Evolutionary conservation across 2,329 filamentous ascomycete species (phyloP).

Genomic region (Fonsecaea pedrosoi): DNA sequence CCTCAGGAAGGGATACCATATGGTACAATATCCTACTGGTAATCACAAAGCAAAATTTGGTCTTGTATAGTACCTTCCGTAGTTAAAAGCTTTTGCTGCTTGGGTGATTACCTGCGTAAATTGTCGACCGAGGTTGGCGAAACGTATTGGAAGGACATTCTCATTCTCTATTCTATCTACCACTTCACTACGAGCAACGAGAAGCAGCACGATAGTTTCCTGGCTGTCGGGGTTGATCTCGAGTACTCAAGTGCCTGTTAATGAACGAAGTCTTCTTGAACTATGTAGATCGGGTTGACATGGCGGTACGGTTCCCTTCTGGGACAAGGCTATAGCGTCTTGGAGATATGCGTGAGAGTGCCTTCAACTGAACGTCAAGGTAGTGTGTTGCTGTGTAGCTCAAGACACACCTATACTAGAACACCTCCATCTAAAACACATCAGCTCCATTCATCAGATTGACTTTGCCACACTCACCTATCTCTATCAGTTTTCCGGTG

Average conservation of each 20-base stretch:
- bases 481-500: conserved; percentile 35
- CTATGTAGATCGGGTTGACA: not conserved
- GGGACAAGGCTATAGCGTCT: not conserved
- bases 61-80: too few relatives aligned
- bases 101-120: too few relatives aligned
- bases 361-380: not conserved
- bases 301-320: not conserved
- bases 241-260: not conserved
- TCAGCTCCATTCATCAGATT: not conserved
- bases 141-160: not conserved
- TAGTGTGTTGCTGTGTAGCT: not conserved
- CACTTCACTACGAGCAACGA: not conserved
- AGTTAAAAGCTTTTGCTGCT: too few relatives aligned
- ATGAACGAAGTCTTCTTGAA: not conserved
- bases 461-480: conserved; percentile 26
- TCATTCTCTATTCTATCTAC: not conserved
- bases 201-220: not conserved
- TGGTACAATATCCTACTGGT: too few relatives aligned
- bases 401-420: not conserved
- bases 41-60: too few relatives aligned
- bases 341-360: not conserved
- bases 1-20: too few relatives aligned
- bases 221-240: not conserved
- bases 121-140: too few relatives aligned
- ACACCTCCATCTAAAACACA: conserved; percentile 13